Evolutionary conservation across 768 basidiomycete genomes (phyloP), one percentile per base, ranked within the genome.

Genomic region (Leccinum arenicola): DNA sequence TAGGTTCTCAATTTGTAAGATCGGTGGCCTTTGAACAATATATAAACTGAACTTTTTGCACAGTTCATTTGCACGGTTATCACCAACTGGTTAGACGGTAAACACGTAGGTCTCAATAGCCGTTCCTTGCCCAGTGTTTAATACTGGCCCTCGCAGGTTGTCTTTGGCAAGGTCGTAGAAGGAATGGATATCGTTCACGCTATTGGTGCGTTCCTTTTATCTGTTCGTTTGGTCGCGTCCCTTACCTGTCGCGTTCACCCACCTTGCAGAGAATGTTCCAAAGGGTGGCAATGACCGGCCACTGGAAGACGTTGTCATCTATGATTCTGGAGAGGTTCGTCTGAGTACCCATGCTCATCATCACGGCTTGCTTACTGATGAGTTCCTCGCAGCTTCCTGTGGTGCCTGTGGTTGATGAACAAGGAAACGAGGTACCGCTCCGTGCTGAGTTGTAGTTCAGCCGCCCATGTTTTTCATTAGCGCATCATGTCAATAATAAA

Each of bases 31-130:
- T 45, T n/a, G 12, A 10, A 11, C n/a, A 27, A 23, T 6, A 38
- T n/a, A 25, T 54, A 33, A 23, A 54, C 35, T 57, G 53, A 56
- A n/a, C 57, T 4, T 43, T 52, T 43, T 19, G 12, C 59, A 12
- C 35, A 96, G 93, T 98, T 98, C 77, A 96, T 98, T 71, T 92
- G 89, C 75, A 96, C 95, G 50, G 82, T 86, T 63, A 74, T 84
- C 58, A 98, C 95, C 31, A 80, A 82, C 71, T 96, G 95, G 95
- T 77, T 98, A 69, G 94, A 98, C 74, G 88, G 88, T 65, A 88
- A 87, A 74, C 95, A 96, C 66, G 93, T 90, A 71, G 54, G 82
- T 73, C 6, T 45, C 15, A 14, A 8, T 29, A 17, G 2, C 5
- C 8, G n/a, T 50, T 23, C 12, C 23, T 14, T 43, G 1, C 0